phyloP scores from a whole-genome alignment of 169 alveolate genomes.

The Plasmodium blacklocki region DNA sequence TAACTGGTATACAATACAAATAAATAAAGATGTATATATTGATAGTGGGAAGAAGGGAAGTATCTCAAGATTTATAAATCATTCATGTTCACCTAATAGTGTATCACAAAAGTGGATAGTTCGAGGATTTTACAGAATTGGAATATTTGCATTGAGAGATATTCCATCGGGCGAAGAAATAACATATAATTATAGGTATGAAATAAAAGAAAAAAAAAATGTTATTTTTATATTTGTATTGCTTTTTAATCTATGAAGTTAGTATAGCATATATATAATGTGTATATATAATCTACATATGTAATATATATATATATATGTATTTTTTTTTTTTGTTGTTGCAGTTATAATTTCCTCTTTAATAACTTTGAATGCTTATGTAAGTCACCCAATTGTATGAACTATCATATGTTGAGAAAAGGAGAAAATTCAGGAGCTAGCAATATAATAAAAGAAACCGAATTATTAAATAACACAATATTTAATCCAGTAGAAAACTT shows the following conservation, averaged over 20 bases:
- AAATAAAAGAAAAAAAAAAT: too few relatives aligned
- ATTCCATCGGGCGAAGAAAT: slow-evolving; percentile 96
- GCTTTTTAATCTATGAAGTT: neutral
- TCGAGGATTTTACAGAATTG: slow-evolving; percentile 95
- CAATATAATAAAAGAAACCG: slow-evolving; percentile 11
- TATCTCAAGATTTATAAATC: slow-evolving; percentile 97
- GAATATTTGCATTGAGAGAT: slow-evolving; percentile 95
- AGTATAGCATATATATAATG: neutral
- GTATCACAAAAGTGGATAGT: slow-evolving; percentile 96
- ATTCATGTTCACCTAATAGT: slow-evolving; percentile 98
- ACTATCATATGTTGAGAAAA: slow-evolving; percentile 11
- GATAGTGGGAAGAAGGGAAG: slow-evolving; percentile 97
- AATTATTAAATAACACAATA: slow-evolving; percentile 23
- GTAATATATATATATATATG: neutral
- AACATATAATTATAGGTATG: slow-evolving; percentile 94
- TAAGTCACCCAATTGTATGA: slow-evolving; percentile 46
- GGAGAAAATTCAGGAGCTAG: slow-evolving; percentile 19
- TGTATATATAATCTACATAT: neutral
- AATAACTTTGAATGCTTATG: slow-evolving; percentile 48
- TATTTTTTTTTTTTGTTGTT: neutral
- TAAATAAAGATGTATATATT: slow-evolving; percentile 92
- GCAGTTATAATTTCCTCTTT: slow-evolving; percentile 52
- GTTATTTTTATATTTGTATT: too few relatives aligned
- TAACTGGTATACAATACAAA: slow-evolving; percentile 92
- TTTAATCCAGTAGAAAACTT: slow-evolving; percentile 56